These are phyloP conservation scores for Dictyostelium brefeldianum DNA, from an alignment of 78 protist species.

Conservation along the genomic window DNA sequence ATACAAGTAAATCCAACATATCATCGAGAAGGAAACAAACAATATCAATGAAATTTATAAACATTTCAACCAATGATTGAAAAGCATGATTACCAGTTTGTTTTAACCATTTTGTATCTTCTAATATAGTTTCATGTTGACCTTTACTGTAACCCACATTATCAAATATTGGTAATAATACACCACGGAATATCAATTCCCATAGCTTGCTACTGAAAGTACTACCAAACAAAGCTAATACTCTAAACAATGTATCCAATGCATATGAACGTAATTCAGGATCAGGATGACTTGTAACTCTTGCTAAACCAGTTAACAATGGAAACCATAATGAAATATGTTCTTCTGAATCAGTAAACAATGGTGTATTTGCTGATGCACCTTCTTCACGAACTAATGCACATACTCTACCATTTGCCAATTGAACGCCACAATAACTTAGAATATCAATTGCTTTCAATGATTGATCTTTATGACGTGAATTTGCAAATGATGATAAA, in stretches of 20 bases:
- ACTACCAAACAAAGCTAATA: slow-evolving; percentile 81
- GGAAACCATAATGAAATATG: slow-evolving; percentile 88
- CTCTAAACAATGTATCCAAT: slow-evolving; percentile 84
- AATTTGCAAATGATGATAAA: slow-evolving; percentile 89
- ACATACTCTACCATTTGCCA: slow-evolving; percentile 81
- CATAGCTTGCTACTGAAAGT: slow-evolving; percentile 86
- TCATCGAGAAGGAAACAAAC: slow-evolving; percentile 85
- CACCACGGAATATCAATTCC: slow-evolving; percentile 93
- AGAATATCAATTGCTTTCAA: slow-evolving; percentile 80
- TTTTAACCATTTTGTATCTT: slow-evolving; percentile 81
- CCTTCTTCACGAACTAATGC: slow-evolving; percentile 51
- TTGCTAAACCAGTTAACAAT: slow-evolving; percentile 80
- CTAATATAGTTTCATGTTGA: slow-evolving; percentile 48
- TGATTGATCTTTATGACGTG: slow-evolving; percentile 23
- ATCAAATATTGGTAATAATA: slow-evolving; percentile 94
- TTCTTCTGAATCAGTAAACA: slow-evolving; percentile 78
- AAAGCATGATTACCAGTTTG: slow-evolving; percentile 84
- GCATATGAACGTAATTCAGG: slow-evolving; percentile 85
- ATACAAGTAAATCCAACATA: slow-evolving; percentile 74
- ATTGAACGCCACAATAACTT: slow-evolving; percentile 68
- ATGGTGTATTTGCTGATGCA: slow-evolving; percentile 23
- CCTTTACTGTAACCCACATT: slow-evolving; percentile 84
- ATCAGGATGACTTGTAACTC: slow-evolving; percentile 79
- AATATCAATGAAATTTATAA: slow-evolving; percentile 76
- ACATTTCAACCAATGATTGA: slow-evolving; percentile 78